Conservation (phyloP, 2,329 filamentous ascomycete species). For the Cladophialophora carrionii region DNA sequence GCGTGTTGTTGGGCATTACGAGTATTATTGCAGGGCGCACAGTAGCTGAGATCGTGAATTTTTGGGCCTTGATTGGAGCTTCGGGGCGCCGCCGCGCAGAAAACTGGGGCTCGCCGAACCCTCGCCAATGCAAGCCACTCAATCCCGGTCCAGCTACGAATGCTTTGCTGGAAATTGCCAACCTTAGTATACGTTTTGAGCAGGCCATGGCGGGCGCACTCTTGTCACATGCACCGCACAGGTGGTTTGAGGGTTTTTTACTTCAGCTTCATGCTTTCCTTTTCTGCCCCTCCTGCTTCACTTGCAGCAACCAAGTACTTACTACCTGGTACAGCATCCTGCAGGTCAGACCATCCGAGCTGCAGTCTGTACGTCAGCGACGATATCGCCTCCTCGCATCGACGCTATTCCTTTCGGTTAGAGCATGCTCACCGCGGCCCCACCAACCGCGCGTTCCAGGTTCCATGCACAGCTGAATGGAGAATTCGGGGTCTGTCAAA, state of each 20-base stretch:
- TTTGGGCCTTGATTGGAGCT: not conserved
- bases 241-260: not conserved
- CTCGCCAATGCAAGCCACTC: conserved; percentile 7
- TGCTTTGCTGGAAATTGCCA: conserved; percentile 3
- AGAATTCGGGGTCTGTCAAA: not conserved
- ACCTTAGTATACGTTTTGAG: not conserved
- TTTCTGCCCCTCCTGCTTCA: not conserved
- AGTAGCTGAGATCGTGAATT: not conserved
- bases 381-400: conserved; percentile 1
- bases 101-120: not conserved
- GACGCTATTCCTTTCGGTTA: conserved; percentile 1
- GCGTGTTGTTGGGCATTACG: not conserved
- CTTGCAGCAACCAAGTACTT: not conserved
- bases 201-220: not conserved
- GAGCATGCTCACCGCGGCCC: not conserved
- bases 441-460: not conserved
- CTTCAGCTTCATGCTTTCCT: not conserved
- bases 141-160: conserved; percentile 11
- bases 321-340: too few species aligned
- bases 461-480: not conserved
- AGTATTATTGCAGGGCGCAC: not conserved
- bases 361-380: not conserved
- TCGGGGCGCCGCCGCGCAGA: not conserved
- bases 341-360: not conserved
- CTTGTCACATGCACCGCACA: too few species aligned